phyloP scores from a whole-genome alignment of 2,329 filamentous ascomycete genomes.

The Fusarium tupiense region DNA sequence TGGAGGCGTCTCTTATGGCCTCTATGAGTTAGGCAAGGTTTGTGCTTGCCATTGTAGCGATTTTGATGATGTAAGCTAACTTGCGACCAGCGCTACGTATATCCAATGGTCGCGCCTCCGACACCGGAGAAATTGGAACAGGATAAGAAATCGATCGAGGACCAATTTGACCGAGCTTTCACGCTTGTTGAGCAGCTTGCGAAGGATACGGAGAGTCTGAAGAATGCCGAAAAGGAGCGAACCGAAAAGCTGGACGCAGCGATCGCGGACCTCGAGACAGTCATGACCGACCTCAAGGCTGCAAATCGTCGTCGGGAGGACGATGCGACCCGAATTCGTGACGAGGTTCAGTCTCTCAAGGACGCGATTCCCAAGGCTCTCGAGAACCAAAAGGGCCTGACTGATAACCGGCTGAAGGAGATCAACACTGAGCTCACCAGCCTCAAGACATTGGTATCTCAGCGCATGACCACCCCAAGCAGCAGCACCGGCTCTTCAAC shows the following conservation, averaged over 20 bases:
- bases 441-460: slow-evolving; percentile 84
- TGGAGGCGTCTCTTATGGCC: slow-evolving; percentile 86
- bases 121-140: slow-evolving; percentile 93
- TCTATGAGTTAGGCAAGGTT: slow-evolving; percentile 90
- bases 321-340: slow-evolving; percentile 84
- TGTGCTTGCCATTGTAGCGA: slow-evolving; percentile 4
- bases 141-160: slow-evolving; percentile 92
- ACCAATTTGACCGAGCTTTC: slow-evolving; percentile 93
- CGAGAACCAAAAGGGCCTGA: slow-evolving; percentile 84
- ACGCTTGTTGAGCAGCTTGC: slow-evolving; percentile 89
- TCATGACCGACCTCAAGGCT: slow-evolving; percentile 83
- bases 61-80: slow-evolving; percentile 19
- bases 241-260: slow-evolving; percentile 85
- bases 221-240: slow-evolving; percentile 84
- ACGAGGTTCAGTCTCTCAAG: slow-evolving; percentile 85
- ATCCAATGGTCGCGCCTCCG: slow-evolving; percentile 89
- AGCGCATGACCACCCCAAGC: slow-evolving; percentile 62
- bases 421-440: slow-evolving; percentile 89
- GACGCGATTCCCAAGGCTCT: slow-evolving; percentile 89
- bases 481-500: slow-evolving; percentile 42
- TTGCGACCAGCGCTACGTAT: slow-evolving; percentile 78
- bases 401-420: slow-evolving; percentile 83
- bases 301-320: slow-evolving; percentile 85
- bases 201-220: slow-evolving; percentile 88
- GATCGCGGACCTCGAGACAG: slow-evolving; percentile 83